A percentile compares a stretch with the other conserved stretches of the same genome.
These are phyloP conservation scores for Lobosporangium transversale DNA, from an alignment of 192 early-diverging fungal genomes.

Conservation along the genomic window DNA sequence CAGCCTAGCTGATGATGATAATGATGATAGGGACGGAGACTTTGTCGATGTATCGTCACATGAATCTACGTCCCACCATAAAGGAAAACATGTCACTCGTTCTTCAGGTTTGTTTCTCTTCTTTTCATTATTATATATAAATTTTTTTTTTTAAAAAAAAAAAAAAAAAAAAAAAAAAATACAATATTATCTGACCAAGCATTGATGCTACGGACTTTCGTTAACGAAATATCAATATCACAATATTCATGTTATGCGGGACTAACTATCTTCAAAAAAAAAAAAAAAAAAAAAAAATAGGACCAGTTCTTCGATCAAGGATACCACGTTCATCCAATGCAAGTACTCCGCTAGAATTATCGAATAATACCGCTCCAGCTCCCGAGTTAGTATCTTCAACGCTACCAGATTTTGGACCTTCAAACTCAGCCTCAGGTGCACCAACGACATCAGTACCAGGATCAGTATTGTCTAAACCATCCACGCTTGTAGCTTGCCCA, in stretches of 20 bases:
- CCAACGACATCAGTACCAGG: not conserved
- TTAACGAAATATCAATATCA: too few relatives aligned
- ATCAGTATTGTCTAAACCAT: not conserved
- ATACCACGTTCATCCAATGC: conserved; percentile 7
- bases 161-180: too few relatives aligned
- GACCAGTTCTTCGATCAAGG: conserved; percentile 32
- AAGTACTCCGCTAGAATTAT: too few relatives aligned
- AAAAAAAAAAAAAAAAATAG: too few relatives aligned
- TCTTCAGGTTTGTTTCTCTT: conserved; percentile 5
- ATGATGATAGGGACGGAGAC: conserved; percentile 31
- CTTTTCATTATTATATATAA: not conserved
- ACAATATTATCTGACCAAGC: too few relatives aligned
- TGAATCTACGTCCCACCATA: conserved; percentile 3
- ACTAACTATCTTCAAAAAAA: too few relatives aligned
- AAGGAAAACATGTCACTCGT: conserved; percentile 21
- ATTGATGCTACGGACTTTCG: too few relatives aligned
- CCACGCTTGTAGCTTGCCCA: conserved; percentile 32
- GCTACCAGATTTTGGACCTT: not conserved
- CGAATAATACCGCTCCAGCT: too few relatives aligned
- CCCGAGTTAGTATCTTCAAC: not conserved
- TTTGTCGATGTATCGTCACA: conserved; percentile 16
- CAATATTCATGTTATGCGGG: too few relatives aligned
- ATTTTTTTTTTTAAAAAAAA: not conserved
- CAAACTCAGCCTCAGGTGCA: not conserved
- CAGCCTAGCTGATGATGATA: not conserved